Conservation (phyloP, 495 filamentous ascomycete species). For the Cudoniella acicularis region DNA sequence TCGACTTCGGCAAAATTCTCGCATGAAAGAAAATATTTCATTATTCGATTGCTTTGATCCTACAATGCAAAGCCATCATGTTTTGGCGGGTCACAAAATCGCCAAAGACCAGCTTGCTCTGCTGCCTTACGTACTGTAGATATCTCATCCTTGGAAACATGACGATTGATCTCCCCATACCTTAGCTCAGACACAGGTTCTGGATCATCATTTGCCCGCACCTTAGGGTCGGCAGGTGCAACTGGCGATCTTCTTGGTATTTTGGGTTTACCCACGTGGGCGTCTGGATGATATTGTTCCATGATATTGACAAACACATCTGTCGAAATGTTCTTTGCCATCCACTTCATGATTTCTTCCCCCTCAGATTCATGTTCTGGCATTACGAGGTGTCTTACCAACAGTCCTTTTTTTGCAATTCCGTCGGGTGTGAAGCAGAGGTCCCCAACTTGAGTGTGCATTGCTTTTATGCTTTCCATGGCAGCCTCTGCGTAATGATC, state of each 20-base stretch:
- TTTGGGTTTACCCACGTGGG: slow-evolving; percentile 67
- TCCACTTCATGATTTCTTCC: slow-evolving; percentile 62
- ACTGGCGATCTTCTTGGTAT: slow-evolving; percentile 24
- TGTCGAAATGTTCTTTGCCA: slow-evolving; percentile 60
- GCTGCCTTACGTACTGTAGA: slow-evolving; percentile 58
- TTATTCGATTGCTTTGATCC: neutral
- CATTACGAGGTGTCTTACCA: slow-evolving; percentile 77
- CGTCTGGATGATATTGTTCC: slow-evolving; percentile 76
- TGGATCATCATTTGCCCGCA: slow-evolving; percentile 34
- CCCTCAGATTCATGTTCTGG: slow-evolving; percentile 67
- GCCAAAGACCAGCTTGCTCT: slow-evolving; percentile 65
- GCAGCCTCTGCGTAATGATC: slow-evolving; percentile 66
- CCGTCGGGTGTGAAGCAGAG: slow-evolving; percentile 72
- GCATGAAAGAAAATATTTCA: too few species aligned
- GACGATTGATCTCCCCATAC: slow-evolving; percentile 73
- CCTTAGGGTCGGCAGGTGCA: slow-evolving; percentile 13
- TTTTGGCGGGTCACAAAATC: slow-evolving; percentile 66
- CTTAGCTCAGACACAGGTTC: slow-evolving; percentile 40
- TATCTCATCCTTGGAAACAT: slow-evolving; percentile 60
- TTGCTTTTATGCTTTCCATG: slow-evolving; percentile 66
- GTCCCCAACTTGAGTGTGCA: slow-evolving; percentile 75
- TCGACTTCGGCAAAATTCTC: neutral
- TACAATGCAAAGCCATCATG: slow-evolving; percentile 54
- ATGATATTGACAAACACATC: slow-evolving; percentile 71
- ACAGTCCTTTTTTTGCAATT: slow-evolving; percentile 66